A percentile compares a stretch with the other conserved stretches of the same genome.
Evolutionary conservation across 2,329 filamentous ascomycete genomes (phyloP).

Genomic region (Didymella exigua): DNA sequence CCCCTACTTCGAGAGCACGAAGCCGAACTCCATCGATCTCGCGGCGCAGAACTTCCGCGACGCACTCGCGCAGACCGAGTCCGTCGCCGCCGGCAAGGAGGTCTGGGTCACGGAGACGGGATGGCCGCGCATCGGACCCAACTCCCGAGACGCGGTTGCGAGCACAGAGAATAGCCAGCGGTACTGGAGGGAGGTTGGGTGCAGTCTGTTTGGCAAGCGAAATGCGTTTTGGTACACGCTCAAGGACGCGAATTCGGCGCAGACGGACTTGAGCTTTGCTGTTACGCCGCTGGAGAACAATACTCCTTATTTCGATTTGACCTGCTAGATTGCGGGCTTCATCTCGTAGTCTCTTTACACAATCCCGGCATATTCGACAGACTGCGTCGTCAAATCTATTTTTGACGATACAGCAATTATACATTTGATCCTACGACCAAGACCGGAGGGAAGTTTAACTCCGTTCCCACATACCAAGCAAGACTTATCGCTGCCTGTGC

Average conservation of each 20-base stretch:
- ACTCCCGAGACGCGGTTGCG: constrained; percentile 32
- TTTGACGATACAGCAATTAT: too few relatives aligned
- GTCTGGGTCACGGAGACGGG: constrained; percentile 90
- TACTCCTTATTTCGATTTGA: constrained; percentile 59
- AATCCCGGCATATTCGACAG: too few relatives aligned
- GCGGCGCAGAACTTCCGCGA: constrained; percentile 70
- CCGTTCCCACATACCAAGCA: too few relatives aligned
- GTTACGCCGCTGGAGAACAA: constrained; percentile 60
- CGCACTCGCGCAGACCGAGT: constrained; percentile 65
- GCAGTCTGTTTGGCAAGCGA: constrained; percentile 33
- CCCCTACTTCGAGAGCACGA: constrained; percentile 78
- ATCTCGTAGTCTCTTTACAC: too few relatives aligned
- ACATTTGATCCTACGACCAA: too few relatives aligned
- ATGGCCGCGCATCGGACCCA: constrained; percentile 62
- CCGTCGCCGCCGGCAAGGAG: constrained; percentile 66
- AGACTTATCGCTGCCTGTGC: too few relatives aligned
- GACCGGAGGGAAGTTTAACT: too few relatives aligned
- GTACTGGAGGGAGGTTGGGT: constrained; percentile 40
- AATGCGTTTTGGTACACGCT: constrained; percentile 43
- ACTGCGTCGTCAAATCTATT: too few relatives aligned
- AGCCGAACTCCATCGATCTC: constrained; percentile 60
- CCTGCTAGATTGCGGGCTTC: constrained; percentile 54
- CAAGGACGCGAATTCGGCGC: constrained; percentile 53
- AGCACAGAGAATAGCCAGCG: constrained; percentile 31
- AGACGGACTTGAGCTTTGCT: constrained; percentile 53